phyloP scores from a whole-genome alignment of 2,329 filamentous ascomycete genomes.

The Falciphora oryzae region DNA sequence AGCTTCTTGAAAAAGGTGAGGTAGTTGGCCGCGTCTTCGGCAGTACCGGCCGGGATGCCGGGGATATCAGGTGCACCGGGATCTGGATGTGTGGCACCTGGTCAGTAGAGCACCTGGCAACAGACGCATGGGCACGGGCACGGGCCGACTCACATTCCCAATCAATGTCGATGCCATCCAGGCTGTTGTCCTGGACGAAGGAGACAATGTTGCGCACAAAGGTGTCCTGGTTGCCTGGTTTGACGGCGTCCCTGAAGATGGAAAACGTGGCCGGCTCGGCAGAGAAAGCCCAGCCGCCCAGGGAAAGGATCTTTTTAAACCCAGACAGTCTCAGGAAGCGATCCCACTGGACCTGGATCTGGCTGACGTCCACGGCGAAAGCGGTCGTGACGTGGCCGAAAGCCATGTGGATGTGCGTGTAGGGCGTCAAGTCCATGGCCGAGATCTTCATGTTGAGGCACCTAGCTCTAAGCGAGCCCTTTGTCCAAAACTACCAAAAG shows the following conservation, averaged over 20 bases:
- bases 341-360: slow-evolving; percentile 22
- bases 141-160: slow-evolving; percentile 10
- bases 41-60: too few relatives aligned
- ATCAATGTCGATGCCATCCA: slow-evolving; percentile 14
- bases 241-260: slow-evolving; percentile 27
- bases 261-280: slow-evolving; percentile 29
- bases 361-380: slow-evolving; percentile 16
- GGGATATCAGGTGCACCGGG: slow-evolving; percentile 1
- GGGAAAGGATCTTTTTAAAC: slow-evolving; percentile 33
- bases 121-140: too few relatives aligned
- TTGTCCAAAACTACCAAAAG: too few relatives aligned
- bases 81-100: too few relatives aligned
- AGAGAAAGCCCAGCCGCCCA: slow-evolving; percentile 40
- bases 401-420: slow-evolving; percentile 27
- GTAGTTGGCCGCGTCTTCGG: too few relatives aligned
- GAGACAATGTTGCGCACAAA: slow-evolving; percentile 12
- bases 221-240: slow-evolving; percentile 10
- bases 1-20: too few relatives aligned
- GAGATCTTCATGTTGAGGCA: slow-evolving; percentile 25
- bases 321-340: slow-evolving; percentile 24
- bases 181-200: slow-evolving; percentile 9
- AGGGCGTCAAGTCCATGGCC: slow-evolving; percentile 18
- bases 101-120: too few relatives aligned
- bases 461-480: too few relatives aligned
- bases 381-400: slow-evolving; percentile 21